Conservation (phyloP, 2,329 filamentous ascomycete genomes). For the Cercospora brassicicola region DNA sequence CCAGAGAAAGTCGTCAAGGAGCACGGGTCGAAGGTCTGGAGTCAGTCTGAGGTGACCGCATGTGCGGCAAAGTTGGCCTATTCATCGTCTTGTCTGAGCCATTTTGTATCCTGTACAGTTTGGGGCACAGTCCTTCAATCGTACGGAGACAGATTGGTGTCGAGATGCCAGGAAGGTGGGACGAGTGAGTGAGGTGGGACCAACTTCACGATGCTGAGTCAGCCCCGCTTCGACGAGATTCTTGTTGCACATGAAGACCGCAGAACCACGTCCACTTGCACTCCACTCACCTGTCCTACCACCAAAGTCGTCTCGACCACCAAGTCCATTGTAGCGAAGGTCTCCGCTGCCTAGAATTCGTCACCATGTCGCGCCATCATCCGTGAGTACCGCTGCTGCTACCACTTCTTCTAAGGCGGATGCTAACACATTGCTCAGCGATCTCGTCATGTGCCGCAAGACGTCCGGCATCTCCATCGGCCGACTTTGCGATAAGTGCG, state of each 20-base stretch:
- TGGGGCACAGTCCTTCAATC: no score
- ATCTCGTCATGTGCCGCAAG: conserved; percentile 99
- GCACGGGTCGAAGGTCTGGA: no score
- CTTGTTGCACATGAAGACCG: conserved; percentile 1
- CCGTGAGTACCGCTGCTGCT: conserved; percentile 60
- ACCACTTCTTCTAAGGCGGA: not conserved
- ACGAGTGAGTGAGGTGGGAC: not conserved
- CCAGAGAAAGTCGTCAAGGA: no score
- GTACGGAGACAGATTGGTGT: not conserved
- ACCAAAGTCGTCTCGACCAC: not conserved
- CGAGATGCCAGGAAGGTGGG: not conserved
- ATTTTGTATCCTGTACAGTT: not conserved
- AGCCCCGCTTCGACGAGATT: conserved; percentile 1
- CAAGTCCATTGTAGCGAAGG: not conserved
- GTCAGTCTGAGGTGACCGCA: no score
- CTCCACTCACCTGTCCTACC: no score
- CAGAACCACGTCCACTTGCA: not conserved
- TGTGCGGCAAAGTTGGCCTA: no score
- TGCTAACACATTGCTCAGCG: conserved; percentile 52
- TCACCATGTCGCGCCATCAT: conserved; percentile 85
- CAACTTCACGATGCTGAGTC: not conserved
- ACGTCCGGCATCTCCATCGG: conserved; percentile 96
- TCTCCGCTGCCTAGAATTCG: not conserved
- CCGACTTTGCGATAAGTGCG: conserved; percentile 98
- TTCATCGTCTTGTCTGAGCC: not conserved